These are phyloP conservation scores for Aureobasidium sp. DNA, from an alignment of 2,329 filamentous ascomycete species.

Conservation along the genomic window DNA sequence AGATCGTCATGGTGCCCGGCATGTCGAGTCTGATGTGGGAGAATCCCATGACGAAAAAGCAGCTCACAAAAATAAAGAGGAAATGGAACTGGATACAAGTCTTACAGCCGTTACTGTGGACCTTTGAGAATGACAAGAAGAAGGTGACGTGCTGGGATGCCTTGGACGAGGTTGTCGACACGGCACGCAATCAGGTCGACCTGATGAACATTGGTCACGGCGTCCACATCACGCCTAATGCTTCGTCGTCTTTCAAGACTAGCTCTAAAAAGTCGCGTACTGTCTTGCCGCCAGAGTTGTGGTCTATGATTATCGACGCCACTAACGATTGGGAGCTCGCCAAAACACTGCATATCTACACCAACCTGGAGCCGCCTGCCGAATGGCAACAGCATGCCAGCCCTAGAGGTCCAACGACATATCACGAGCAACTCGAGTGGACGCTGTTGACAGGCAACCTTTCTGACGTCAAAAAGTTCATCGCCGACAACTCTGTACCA, in stretches of 20 bases:
- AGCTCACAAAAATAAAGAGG: conserved; percentile 71
- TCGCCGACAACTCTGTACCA: conserved; percentile 61
- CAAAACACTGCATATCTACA: conserved; percentile 71
- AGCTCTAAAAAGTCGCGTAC: conserved; percentile 22
- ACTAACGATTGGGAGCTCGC: conserved; percentile 88
- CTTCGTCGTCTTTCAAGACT: conserved; percentile 22
- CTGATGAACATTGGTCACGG: conserved; percentile 67
- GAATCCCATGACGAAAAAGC: conserved; percentile 80
- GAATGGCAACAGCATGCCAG: conserved; percentile 63
- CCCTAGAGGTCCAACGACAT: conserved; percentile 60
- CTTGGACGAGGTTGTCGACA: conserved; percentile 64
- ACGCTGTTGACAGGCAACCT: conserved; percentile 69
- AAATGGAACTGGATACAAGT: conserved; percentile 86
- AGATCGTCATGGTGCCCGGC: conserved; percentile 74
- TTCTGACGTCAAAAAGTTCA: conserved; percentile 63
- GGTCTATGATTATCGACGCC: conserved; percentile 79
- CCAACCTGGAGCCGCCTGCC: conserved; percentile 63
- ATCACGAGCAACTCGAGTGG: conserved; percentile 77
- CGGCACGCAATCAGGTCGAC: conserved; percentile 71
- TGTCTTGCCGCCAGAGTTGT: conserved; percentile 73
- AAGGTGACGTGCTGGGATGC: conserved; percentile 48
- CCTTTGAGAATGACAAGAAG: conserved; percentile 56
- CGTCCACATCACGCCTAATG: conserved; percentile 45
- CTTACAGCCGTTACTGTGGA: conserved; percentile 75
- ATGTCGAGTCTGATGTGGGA: conserved; percentile 90